phyloP scores from a whole-genome alignment of 805 yeast genomes.

The Jamesozyma spencerorum region DNA sequence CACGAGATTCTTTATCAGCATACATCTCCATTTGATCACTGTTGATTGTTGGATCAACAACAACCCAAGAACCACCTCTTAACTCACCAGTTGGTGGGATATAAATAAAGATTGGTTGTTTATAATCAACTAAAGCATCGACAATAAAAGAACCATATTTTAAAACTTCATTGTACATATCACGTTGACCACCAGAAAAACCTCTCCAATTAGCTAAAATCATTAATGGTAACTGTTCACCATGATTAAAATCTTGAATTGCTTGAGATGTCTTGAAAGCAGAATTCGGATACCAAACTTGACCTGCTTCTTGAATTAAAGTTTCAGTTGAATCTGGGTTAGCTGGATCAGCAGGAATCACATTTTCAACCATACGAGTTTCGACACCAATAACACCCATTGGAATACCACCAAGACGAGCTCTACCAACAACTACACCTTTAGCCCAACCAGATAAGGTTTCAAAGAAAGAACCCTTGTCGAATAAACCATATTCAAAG shows the following conservation, averaged over 20 bases:
- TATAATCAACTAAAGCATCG: constrained; percentile 90
- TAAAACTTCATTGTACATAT: constrained; percentile 96
- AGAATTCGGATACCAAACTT: constrained; percentile 99
- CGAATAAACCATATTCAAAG: constrained; percentile 84
- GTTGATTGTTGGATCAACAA: constrained; percentile 96
- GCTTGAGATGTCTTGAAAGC: constrained; percentile 99
- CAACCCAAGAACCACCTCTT: constrained; percentile 99
- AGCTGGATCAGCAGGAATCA: constrained; percentile 96
- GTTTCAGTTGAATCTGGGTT: constrained; percentile 89
- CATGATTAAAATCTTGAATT: constrained; percentile 91
- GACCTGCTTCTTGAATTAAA: constrained; percentile 91
- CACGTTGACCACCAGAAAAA: constrained; percentile 99
- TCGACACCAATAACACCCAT: constrained; percentile 97
- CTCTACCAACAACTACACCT: constrained; percentile 98
- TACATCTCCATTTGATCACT: constrained; percentile 98
- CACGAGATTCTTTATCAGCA: constrained; percentile 91
- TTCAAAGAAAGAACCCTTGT: constrained; percentile 88
- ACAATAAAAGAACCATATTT: constrained; percentile 96
- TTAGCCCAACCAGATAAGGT: constrained; percentile 97
- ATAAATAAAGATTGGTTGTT: constrained; percentile 93
- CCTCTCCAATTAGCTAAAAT: constrained; percentile 99
- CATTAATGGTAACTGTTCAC: constrained; percentile 96
- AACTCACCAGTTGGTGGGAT: constrained; percentile 98
- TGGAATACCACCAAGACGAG: constrained; percentile 97
- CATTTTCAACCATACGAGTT: constrained; percentile 79